A percentile compares a stretch with the other conserved stretches of the same genome.
Evolutionary conservation across 495 filamentous ascomycete genomes (phyloP).

Genomic region (Xylona heveae): DNA sequence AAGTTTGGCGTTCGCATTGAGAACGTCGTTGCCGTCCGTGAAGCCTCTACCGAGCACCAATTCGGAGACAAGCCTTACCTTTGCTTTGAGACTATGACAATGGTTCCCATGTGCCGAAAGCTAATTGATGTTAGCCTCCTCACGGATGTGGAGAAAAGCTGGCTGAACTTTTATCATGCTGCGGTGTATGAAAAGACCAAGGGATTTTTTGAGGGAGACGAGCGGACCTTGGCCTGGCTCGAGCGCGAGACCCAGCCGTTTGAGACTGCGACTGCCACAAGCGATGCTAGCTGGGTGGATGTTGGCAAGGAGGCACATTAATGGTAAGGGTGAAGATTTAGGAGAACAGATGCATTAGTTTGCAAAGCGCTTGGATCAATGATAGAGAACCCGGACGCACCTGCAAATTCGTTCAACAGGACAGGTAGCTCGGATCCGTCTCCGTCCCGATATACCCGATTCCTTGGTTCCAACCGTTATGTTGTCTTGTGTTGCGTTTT

Average conservation of each 20-base stretch:
- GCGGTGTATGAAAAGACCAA: constrained; percentile 70
- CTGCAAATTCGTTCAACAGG: too few species aligned
- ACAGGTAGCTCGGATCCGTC: too few species aligned
- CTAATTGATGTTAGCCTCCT: constrained; percentile 60
- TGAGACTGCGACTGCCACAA: too few species aligned
- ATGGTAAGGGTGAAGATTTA: too few species aligned
- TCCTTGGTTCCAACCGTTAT: too few species aligned
- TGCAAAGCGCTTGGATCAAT: too few species aligned
- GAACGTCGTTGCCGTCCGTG: constrained; percentile 74
- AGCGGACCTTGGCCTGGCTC: constrained; percentile 52
- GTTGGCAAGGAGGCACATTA: too few species aligned
- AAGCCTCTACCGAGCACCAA: constrained; percentile 62
- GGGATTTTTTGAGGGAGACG: constrained; percentile 53
- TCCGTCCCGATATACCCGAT: too few species aligned
- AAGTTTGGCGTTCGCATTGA: constrained; percentile 97
- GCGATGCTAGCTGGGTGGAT: too few species aligned
- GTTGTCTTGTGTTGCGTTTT: too few species aligned
- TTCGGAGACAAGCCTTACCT: constrained; percentile 90
- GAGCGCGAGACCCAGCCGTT: constrained; percentile 56
- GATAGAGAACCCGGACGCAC: too few species aligned
- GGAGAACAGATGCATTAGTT: too few species aligned
- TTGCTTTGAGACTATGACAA: constrained; percentile 92
- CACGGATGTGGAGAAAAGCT: constrained; percentile 55
- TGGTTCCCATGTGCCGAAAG: constrained; percentile 85
- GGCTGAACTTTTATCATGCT: constrained; percentile 70